Base-by-base conservation (phyloP, 768 basidiomycete genomes). In the Suillus subaureus region DNA sequence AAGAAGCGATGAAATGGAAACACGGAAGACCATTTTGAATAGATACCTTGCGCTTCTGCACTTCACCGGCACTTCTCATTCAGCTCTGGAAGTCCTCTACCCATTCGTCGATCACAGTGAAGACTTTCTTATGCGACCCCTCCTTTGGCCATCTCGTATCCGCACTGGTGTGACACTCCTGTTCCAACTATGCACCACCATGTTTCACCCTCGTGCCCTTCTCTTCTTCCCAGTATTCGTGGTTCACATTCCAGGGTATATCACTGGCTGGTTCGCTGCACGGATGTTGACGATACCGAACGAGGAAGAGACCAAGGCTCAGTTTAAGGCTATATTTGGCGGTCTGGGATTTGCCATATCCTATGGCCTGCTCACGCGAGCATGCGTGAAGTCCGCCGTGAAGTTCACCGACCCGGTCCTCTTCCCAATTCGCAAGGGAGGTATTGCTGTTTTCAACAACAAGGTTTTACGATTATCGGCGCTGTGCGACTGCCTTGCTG, bases 271-370 rank as follows among this genome's bases (percentile, higher is more conserved):
- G 15, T 71, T 86, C n/a, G 76, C 79, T 21, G 80, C 81, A 43
- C 80, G 78, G 52, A 69, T 80, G 56, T 69, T 90, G 33, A 80
- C 81, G 12, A 72, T 71, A 0, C 71, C 78, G 16, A 83, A 84
- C 40, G 89, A 91, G 71, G 83, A 89, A 70, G 90, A 91, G 71
- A 83, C 85, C 37, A 77, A 84, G 58, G 89, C 90, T n/a, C 89
- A 92, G 75, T 91, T 86, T 75, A 89, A 90, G 75, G 80, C 87
- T 55, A 79, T 88, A 11, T 83, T 88, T 31, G 89, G 88, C 3
- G 84, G 84, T 3, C 12, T 68, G 16, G 61, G 67, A 2, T 76
- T 64, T 74, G 80, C 43, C 42, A 73, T 47, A 18, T 45, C 62
- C 15, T 70, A 67, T 42, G 52, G 58, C 11, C 16, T 35, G 45